Evolutionary conservation across 2,329 filamentous ascomycete genomes (phyloP).

Genomic region (Venturia nashicola): DNA sequence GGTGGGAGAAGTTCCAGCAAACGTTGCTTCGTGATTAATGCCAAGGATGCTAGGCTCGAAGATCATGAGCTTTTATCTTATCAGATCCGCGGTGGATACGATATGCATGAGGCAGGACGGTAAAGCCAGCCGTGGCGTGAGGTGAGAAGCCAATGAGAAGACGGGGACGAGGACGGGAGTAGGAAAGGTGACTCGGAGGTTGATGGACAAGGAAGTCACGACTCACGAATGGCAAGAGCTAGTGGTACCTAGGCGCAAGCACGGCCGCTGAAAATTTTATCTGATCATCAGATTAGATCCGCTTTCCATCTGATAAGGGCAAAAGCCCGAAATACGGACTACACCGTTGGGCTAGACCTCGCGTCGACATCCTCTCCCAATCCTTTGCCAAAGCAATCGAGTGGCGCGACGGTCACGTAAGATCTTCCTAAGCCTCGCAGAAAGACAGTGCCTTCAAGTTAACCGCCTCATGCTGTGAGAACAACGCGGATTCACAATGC

Average conservation of each 20-base stretch:
- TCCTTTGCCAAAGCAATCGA: neutral
- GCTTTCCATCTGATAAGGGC: neutral
- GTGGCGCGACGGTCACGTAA: neutral
- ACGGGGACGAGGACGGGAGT: neutral
- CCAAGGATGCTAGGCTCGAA: neutral
- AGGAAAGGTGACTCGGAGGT: neutral
- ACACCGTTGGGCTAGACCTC: neutral
- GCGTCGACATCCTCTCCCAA: neutral
- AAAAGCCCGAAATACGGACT: neutral
- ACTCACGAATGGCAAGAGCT: too few species aligned
- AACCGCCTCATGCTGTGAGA: neutral
- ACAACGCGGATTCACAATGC: neutral
- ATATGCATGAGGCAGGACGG: neutral
- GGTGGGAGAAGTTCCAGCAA: neutral
- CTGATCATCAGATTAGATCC: slow-evolving; percentile 3
- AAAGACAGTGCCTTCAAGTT: neutral
- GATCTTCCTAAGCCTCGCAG: neutral
- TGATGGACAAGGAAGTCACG: neutral
- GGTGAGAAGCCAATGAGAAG: neutral
- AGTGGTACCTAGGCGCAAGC: neutral
- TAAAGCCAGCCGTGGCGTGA: neutral
- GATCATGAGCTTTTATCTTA: neutral
- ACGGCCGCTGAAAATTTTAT: neutral
- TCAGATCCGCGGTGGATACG: neutral
- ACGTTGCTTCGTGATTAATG: neutral